phyloP scores from a whole-genome alignment of 345 rosid species.

The Tarenaya hassleriana region DNA sequence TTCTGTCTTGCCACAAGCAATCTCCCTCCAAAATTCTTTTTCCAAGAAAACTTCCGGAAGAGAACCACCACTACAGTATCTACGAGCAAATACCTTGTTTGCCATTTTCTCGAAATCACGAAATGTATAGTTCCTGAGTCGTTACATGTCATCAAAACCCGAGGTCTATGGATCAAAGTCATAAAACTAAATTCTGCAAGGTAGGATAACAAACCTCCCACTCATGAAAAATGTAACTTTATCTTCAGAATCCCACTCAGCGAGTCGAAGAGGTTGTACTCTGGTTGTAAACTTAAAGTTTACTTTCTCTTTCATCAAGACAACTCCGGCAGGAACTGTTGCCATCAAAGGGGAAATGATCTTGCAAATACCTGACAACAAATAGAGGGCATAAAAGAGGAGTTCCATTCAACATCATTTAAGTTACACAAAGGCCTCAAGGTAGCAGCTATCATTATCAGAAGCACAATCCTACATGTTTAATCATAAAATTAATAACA shows the following conservation, averaged over 20 bases:
- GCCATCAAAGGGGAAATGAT: conserved; percentile 78
- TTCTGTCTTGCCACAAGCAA: conserved; percentile 92
- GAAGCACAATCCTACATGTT: background rate
- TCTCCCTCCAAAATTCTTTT: conserved; percentile 99
- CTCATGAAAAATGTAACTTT: conserved; percentile 97
- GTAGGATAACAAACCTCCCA: conserved; percentile 59
- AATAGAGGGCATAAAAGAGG: conserved; percentile 1
- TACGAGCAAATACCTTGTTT: conserved; percentile 87
- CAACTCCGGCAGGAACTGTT: conserved; percentile 90
- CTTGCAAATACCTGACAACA: conserved; percentile 80
- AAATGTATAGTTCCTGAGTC: conserved; percentile 85
- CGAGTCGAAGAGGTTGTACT: conserved; percentile 97
- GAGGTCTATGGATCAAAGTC: background rate
- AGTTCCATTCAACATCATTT: background rate
- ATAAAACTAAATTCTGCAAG: conserved; percentile 9
- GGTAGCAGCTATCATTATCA: background rate
- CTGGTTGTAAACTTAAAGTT: conserved; percentile 97
- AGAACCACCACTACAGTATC: conserved; percentile 86
- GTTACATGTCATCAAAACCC: conserved; percentile 26
- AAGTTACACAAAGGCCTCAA: background rate
- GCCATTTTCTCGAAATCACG: conserved; percentile 99
- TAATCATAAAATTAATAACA: background rate
- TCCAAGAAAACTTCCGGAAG: conserved; percentile 91
- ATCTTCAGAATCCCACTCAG: conserved; percentile 93
- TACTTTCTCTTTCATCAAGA: conserved; percentile 75